Percentiles rank a stretch among this genome's conserved stretches.
Evolutionary conservation across 768 basidiomycete species (phyloP).

Genomic region (Tulasnella sp.): DNA sequence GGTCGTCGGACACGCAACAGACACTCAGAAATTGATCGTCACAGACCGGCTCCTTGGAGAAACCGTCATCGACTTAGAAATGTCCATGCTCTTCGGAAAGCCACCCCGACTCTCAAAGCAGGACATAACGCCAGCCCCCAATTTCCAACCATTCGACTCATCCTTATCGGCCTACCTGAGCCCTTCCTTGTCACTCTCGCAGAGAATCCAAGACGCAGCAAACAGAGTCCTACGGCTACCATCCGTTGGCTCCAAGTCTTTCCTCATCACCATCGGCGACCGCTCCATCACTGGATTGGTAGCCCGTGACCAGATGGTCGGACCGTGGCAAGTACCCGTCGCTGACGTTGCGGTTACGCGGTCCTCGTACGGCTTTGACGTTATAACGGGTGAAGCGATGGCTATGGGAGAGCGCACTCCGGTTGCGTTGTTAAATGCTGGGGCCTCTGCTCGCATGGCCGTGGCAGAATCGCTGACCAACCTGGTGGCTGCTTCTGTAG

Average conservation of each 20-base stretch:
- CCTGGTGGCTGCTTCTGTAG: slow-evolving; percentile 77
- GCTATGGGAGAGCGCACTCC: slow-evolving; percentile 98
- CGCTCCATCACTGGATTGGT: slow-evolving; percentile 92
- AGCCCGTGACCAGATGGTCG: slow-evolving; percentile 97
- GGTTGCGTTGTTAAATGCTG: slow-evolving; percentile 80
- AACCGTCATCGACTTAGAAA: slow-evolving; percentile 84
- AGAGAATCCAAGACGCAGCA: slow-evolving; percentile 65
- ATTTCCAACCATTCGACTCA: slow-evolving; percentile 65
- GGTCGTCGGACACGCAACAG: slow-evolving; percentile 85
- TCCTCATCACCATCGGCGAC: slow-evolving; percentile 98
- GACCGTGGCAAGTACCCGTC: slow-evolving; percentile 97
- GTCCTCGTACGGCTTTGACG: slow-evolving; percentile 90
- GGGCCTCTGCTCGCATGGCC: slow-evolving; percentile 94
- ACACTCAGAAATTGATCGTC: slow-evolving; percentile 80
- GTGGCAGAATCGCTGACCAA: slow-evolving; percentile 94
- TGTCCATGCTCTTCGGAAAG: slow-evolving; percentile 97
- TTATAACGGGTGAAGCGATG: slow-evolving; percentile 90
- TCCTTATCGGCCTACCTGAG: slow-evolving; percentile 70
- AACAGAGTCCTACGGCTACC: slow-evolving; percentile 87
- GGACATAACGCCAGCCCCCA: slow-evolving; percentile 56
- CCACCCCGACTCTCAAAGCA: slow-evolving; percentile 86
- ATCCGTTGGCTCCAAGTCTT: slow-evolving; percentile 92
- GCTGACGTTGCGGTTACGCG: slow-evolving; percentile 97
- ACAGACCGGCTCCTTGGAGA: slow-evolving; percentile 80
- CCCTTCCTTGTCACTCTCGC: slow-evolving; percentile 46